Percentiles rank a stretch among this genome's conserved stretches.
These are phyloP conservation scores for Podaxis sp. DNA, from an alignment of 768 basidiomycete species.

Conservation along the genomic window DNA sequence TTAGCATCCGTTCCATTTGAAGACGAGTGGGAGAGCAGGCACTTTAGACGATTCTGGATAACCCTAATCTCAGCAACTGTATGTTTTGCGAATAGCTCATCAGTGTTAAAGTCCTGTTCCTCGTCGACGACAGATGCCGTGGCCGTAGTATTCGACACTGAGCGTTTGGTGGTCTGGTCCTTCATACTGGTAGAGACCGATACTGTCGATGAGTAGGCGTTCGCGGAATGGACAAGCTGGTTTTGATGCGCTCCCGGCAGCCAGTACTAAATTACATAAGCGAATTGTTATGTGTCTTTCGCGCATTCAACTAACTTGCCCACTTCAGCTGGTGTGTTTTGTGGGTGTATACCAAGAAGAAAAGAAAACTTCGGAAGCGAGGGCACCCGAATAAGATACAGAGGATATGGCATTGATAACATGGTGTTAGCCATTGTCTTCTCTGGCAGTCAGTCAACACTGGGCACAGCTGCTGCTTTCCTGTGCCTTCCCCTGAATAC, in stretches of 20 bases:
- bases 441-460: too few species aligned
- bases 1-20: slow-evolving; percentile 13
- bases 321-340: too few species aligned
- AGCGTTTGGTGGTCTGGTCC: not conserved
- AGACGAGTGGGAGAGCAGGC: slow-evolving; percentile 16
- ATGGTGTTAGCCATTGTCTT: too few species aligned
- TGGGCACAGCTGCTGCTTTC: too few species aligned
- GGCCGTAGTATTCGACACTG: not conserved
- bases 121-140: not conserved
- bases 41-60: slow-evolving; percentile 72
- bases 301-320: too few species aligned
- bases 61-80: slow-evolving; percentile 71
- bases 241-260: not conserved
- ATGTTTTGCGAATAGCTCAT: slow-evolving; percentile 71
- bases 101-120: slow-evolving; percentile 48
- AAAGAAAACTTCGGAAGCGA: too few species aligned
- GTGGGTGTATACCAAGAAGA: too few species aligned
- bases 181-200: not conserved
- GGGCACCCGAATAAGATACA: too few species aligned
- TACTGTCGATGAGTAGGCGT: not conserved
- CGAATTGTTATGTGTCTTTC: too few species aligned
- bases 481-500: too few species aligned
- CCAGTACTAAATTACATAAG: too few species aligned
- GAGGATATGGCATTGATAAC: too few species aligned
- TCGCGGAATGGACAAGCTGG: not conserved